Evolutionary conservation across 2,329 filamentous ascomycete genomes (phyloP).

Genomic region (Waltergamsia citrina): DNA sequence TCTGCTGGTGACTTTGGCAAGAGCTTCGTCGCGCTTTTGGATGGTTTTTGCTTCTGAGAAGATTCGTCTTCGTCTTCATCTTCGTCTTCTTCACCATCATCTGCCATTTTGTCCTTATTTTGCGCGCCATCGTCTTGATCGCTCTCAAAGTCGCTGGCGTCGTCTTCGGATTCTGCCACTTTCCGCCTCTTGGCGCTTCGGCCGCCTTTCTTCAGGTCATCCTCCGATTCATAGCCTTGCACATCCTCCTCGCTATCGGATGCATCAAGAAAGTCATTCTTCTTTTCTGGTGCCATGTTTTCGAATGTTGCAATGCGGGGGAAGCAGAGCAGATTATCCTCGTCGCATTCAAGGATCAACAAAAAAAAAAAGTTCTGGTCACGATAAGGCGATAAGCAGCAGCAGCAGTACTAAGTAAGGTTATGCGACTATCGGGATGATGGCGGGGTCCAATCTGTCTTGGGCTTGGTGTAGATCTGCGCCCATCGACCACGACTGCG

Average conservation of each 20-base stretch:
- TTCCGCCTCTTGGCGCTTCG: conserved; percentile 55
- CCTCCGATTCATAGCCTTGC: conserved; percentile 58
- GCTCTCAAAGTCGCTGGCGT: conserved; percentile 22
- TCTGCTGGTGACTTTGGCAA: no score
- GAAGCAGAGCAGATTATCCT: neutral
- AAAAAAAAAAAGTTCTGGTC: conserved; percentile 9
- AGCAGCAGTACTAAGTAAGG: neutral
- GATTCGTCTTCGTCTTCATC: conserved; percentile 1
- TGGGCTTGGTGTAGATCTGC: neutral
- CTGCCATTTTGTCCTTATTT: conserved; percentile 15
- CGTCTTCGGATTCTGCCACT: conserved; percentile 30
- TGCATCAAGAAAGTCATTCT: conserved; percentile 61
- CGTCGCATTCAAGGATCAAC: neutral
- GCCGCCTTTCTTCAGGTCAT: conserved; percentile 58
- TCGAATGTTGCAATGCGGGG: neutral
- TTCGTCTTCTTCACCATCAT: conserved; percentile 10
- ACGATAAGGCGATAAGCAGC: conserved; percentile 4
- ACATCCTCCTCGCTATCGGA: conserved; percentile 47
- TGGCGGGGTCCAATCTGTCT: conserved; percentile 1
- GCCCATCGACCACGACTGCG: no score
- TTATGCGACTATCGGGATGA: conserved; percentile 1
- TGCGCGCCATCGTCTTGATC: conserved; percentile 8
- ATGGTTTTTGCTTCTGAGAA: conserved; percentile 18
- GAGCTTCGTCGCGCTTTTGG: conserved; percentile 14
- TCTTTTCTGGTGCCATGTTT: conserved; percentile 57